phyloP scores from a whole-genome alignment of 2,329 filamentous ascomycete species.

The Bipolaris sorokiniana region DNA sequence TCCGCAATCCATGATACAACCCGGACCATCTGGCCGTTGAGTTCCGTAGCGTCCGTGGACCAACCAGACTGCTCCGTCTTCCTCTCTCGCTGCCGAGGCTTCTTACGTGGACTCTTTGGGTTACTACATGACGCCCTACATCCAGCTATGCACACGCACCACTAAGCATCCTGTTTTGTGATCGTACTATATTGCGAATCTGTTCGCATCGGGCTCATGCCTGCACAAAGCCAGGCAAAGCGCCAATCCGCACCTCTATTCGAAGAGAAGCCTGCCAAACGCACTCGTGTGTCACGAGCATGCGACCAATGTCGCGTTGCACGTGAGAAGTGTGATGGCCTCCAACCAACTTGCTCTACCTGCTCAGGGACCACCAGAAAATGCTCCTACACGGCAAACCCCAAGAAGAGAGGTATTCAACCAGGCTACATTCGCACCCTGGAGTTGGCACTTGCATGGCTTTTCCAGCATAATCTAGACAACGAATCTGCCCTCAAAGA shows the following conservation, averaged over 20 bases:
- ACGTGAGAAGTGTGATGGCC: conserved; percentile 75
- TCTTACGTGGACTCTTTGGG: conserved; percentile 5
- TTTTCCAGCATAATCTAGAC: conserved; percentile 67
- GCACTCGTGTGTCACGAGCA: conserved; percentile 70
- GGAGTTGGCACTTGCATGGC: conserved; percentile 70
- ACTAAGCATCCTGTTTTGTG: conserved; percentile 4
- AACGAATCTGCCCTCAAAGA: conserved; percentile 64
- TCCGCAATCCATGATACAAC: neutral
- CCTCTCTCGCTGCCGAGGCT: conserved; percentile 2
- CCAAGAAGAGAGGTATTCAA: conserved; percentile 78
- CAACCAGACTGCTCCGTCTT: conserved; percentile 5
- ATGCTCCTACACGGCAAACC: conserved; percentile 74
- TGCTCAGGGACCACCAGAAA: conserved; percentile 67
- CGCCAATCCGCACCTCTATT: conserved; percentile 29
- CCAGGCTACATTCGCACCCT: conserved; percentile 80
- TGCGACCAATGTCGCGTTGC: conserved; percentile 72
- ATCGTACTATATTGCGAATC: neutral
- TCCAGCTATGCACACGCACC: conserved; percentile 7
- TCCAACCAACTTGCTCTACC: conserved; percentile 69
- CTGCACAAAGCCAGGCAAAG: conserved; percentile 35
- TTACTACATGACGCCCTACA: conserved; percentile 3
- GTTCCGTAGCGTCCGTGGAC: conserved; percentile 7
- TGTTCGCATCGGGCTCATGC: conserved; percentile 26
- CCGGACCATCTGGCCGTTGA: conserved; percentile 1
- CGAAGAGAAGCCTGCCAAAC: conserved; percentile 49